Evolutionary conservation across 441 rosid genomes (phyloP).

Genomic region (Monsonia emarginata): DNA sequence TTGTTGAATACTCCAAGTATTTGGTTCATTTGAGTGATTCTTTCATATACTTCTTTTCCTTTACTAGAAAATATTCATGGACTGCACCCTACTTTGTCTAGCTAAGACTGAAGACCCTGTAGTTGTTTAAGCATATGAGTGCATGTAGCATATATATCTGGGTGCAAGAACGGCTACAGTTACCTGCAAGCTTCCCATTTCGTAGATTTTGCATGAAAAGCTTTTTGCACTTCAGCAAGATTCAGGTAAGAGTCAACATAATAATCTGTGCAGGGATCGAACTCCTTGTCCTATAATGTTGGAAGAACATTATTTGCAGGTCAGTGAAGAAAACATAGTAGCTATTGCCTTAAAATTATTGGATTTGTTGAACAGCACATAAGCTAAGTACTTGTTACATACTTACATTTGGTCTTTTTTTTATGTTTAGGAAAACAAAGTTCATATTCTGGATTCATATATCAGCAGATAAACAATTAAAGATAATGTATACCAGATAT

Average conservation of each 20-base stretch:
- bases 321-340: neutral
- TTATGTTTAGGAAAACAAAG: neutral
- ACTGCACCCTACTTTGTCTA: too few relatives aligned
- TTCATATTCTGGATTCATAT: neutral
- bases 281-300: slow-evolving; percentile 20
- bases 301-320: neutral
- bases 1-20: neutral
- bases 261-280: slow-evolving; percentile 29
- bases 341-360: neutral
- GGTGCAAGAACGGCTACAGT: neutral
- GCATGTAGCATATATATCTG: neutral
- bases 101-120: too few relatives aligned
- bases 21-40: neutral
- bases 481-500: neutral
- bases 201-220: slow-evolving; percentile 30
- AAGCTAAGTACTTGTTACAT: too few relatives aligned
- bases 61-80: too few relatives aligned
- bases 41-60: too few relatives aligned
- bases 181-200: slow-evolving; percentile 31
- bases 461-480: neutral
- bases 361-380: neutral
- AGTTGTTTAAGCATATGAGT: too few relatives aligned
- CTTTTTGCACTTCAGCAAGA: slow-evolving; percentile 28
- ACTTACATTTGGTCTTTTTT: too few relatives aligned
- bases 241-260: slow-evolving; percentile 30